Evolutionary conservation across 2,329 filamentous ascomycete genomes (phyloP).

Genomic region (Didymella exigua): DNA sequence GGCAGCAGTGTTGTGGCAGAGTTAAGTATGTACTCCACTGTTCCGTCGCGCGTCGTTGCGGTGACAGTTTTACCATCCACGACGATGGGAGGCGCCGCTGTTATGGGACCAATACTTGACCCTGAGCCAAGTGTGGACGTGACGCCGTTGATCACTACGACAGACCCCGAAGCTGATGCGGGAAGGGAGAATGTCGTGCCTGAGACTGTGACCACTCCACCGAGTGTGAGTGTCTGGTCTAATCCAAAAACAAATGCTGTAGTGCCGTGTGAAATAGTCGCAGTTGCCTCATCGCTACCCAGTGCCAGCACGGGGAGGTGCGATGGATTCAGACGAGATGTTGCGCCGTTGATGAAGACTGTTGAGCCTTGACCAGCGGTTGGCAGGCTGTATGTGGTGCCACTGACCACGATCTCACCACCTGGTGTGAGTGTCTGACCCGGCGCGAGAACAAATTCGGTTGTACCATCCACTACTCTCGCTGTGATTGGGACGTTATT

Average conservation of each 20-base stretch:
- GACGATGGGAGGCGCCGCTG: constrained; percentile 29
- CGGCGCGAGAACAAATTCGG: constrained; percentile 26
- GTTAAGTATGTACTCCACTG: constrained; percentile 32
- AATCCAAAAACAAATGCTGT: constrained; percentile 34
- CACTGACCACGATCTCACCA: constrained; percentile 22
- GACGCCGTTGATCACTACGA: constrained; percentile 37
- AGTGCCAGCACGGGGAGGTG: constrained; percentile 25
- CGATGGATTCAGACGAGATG: constrained; percentile 24
- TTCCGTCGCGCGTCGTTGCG: constrained; percentile 31
- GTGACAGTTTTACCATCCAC: constrained; percentile 38
- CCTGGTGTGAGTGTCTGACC: constrained; percentile 30
- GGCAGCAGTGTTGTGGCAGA: constrained; percentile 31
- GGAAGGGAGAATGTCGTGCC: constrained; percentile 40
- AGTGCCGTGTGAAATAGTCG: constrained; percentile 26
- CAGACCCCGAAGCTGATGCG: constrained; percentile 27
- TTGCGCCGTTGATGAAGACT: constrained; percentile 36
- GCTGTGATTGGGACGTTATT: constrained; percentile 12
- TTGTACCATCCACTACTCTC: constrained; percentile 19
- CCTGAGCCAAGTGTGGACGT: constrained; percentile 27
- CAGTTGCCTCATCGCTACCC: constrained; percentile 13
- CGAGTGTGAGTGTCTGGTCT: constrained; percentile 35
- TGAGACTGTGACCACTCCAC: constrained; percentile 32
- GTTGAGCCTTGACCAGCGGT: constrained; percentile 24
- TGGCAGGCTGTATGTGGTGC: constrained; percentile 34
- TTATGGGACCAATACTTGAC: constrained; percentile 16